phyloP scores from a whole-genome alignment of 1,139 yeast genomes.

The Cylindricascospora bacillispora region DNA sequence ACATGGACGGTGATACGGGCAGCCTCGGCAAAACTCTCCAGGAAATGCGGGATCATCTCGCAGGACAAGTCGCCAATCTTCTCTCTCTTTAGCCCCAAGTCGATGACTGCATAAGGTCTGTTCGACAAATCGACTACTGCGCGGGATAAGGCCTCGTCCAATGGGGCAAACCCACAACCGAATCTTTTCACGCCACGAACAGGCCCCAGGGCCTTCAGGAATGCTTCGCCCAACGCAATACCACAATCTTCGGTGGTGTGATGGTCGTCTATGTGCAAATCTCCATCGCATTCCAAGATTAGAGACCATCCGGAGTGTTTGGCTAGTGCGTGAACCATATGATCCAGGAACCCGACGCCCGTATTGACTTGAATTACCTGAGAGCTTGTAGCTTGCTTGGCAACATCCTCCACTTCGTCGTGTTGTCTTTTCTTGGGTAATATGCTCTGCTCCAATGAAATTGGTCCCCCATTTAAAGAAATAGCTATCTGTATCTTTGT shows the following conservation, averaged over 20 bases:
- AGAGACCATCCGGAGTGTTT: constrained; percentile 96
- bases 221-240: constrained; percentile 80
- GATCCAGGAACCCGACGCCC: constrained; percentile 92
- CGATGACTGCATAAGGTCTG: constrained; percentile 84
- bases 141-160: constrained; percentile 88
- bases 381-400: constrained; percentile 32
- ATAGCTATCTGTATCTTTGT: constrained; percentile 83
- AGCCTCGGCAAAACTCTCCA: constrained; percentile 87
- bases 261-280: constrained; percentile 91
- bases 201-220: constrained; percentile 79
- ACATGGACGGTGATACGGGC: constrained; percentile 88
- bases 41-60: constrained; percentile 94
- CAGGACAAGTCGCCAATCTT: constrained; percentile 84
- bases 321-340: constrained; percentile 94
- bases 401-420: constrained; percentile 45
- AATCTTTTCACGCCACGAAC: constrained; percentile 86
- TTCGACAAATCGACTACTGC: constrained; percentile 91
- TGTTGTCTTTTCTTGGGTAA: constrained; percentile 11
- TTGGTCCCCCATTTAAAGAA: constrained; percentile 71
- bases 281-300: constrained; percentile 82
- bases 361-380: constrained; percentile 76
- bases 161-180: constrained; percentile 90
- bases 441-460: constrained; percentile 47
- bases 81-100: constrained; percentile 81
- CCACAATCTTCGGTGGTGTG: constrained; percentile 96